These are phyloP conservation scores for Fusarium tupiense DNA, from an alignment of 2,329 filamentous ascomycete species.

Conservation along the genomic window DNA sequence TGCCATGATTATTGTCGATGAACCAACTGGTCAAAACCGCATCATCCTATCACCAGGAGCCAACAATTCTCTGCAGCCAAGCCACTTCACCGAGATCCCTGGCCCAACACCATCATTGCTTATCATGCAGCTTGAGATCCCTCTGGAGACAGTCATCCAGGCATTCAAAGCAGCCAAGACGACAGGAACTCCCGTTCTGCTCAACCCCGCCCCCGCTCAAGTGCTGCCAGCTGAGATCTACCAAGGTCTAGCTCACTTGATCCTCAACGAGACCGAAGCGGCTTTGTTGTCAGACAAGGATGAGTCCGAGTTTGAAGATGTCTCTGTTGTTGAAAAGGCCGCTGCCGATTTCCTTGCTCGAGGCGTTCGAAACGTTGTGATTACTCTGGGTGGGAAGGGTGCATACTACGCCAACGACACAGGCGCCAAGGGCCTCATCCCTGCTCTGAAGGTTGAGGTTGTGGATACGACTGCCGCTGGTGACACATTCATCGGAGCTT, in stretches of 20 bases:
- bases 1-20: conserved; percentile 80
- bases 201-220: conserved; percentile 86
- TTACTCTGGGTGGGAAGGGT: conserved; percentile 85
- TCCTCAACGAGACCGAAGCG: conserved; percentile 93
- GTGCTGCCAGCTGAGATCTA: conserved; percentile 74
- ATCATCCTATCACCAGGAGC: conserved; percentile 79
- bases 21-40: conserved; percentile 78
- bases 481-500: conserved; percentile 94
- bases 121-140: conserved; percentile 81
- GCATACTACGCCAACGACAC: conserved; percentile 68
- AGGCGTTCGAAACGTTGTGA: conserved; percentile 80
- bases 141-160: conserved; percentile 70
- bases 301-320: conserved; percentile 59
- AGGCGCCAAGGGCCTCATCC: conserved; percentile 59
- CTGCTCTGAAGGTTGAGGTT: conserved; percentile 76
- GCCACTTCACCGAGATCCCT: conserved; percentile 48
- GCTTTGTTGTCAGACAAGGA: conserved; percentile 70
- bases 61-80: conserved; percentile 63
- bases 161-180: conserved; percentile 63
- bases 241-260: conserved; percentile 75
- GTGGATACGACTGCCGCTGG: conserved; percentile 95
- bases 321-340: conserved; percentile 57
- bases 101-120: conserved; percentile 66
- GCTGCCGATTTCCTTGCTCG: conserved; percentile 69
- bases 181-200: conserved; percentile 69